Evolutionary conservation across 305 asterid genomes (phyloP).

Genomic region (Solanum chacoense): DNA sequence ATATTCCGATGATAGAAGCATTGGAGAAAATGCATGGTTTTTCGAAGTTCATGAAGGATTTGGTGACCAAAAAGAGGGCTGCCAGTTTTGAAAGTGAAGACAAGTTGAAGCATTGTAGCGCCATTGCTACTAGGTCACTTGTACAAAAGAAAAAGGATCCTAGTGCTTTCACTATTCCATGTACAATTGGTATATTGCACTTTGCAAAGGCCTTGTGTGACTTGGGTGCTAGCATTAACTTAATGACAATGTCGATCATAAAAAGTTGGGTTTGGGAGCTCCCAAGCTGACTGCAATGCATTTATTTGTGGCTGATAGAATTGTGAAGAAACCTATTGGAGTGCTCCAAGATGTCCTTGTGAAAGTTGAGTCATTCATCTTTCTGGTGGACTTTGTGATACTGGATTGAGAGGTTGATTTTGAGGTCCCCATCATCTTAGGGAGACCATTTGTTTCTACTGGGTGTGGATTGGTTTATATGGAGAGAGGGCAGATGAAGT

Average conservation of each 20-base stretch:
- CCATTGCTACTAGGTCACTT: neutral
- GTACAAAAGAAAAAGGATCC: neutral
- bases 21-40: neutral
- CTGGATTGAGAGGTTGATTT: neutral
- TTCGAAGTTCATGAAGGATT: neutral
- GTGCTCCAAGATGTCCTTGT: neutral
- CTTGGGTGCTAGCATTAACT: neutral
- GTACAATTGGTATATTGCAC: neutral
- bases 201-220: neutral
- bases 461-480: neutral
- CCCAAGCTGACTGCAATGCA: neutral
- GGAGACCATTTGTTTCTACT: neutral
- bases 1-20: neutral
- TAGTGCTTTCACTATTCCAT: neutral
- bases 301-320: neutral
- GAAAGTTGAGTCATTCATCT: neutral
- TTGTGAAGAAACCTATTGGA: neutral
- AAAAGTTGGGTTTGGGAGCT: neutral
- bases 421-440: neutral
- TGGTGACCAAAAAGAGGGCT: neutral
- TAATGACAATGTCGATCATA: neutral
- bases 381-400: neutral
- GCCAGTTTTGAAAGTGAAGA: neutral
- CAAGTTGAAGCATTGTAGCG: neutral
- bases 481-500: neutral